Evolutionary conservation across 2,329 filamentous ascomycete species (phyloP), one percentile per base, ranked within the genome.

Genomic region (Aspergillus glaucus): DNA sequence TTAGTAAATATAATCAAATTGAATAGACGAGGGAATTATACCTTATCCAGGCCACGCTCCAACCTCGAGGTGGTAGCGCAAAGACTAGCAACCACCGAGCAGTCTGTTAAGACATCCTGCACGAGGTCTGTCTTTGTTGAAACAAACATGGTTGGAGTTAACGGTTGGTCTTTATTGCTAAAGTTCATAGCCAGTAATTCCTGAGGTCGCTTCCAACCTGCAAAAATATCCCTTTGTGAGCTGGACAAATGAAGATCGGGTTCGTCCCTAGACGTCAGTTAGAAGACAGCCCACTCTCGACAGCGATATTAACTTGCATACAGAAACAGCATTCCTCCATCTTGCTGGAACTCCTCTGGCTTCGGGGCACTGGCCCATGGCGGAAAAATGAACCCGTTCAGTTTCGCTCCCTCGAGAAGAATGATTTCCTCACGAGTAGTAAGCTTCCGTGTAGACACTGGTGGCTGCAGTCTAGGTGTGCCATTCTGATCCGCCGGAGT

Each of bases 41-140:
- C 87, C 66, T 84, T 83, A 34, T 79, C 76, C 66, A 86, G 79
- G 2, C 85, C 86, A 15, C 83, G 83, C 52, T 84, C 79, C 7
- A 84, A 77, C 54, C 88, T 79, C 37, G 84, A 84, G 51, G 86
- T 84, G 21, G 82, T 85, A 22, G 91, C 90, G 64, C 91, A 96
- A 5, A 98, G 77, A 65, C 93, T 96, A 14, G 93, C 93, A 24
- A 98, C 92, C 3, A 98, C 92, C 1, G 93, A 97, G 64, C 93
- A 98, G 66, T 98, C 93, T 0, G 92, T 94, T 4, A 92, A 91
- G 50, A 95, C 84, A 68, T 98, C 93, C 68, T 98, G 93, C 2
- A 96, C 90, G 6, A 98, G 79, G 67, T 98, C 92, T 52, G 87
- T 82, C 12, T 79, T 77, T 7, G 76, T 70, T 6, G 71, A 69